Base-by-base conservation (phyloP, 768 basidiomycete species). In the Trametes maxima region DNA sequence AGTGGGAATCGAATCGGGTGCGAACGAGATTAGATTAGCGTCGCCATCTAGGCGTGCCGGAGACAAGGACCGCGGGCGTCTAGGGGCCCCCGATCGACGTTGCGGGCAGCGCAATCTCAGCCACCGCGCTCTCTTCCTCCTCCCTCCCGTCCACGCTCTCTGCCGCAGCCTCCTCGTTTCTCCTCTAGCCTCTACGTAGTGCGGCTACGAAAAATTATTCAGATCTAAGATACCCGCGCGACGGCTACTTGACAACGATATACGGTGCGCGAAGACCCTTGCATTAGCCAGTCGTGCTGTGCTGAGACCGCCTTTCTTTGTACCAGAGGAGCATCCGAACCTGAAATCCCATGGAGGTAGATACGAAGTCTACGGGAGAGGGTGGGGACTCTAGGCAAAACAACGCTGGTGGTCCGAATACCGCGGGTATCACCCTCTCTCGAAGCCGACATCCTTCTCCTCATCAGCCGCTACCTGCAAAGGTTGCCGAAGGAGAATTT, bases 41-140 rank as follows among this genome's bases (percentile, higher is more conserved):
- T 45, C 44, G 45, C 44, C 28, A 36, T 45, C n/a, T 45, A n/a
- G 2, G n/a, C 19, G 25, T 19, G 16, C 12, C 21, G 19, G 35
- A 33, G 24, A 42, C 53, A 50, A 50, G 36, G 36, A 19, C 35
- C 54, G 44, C 33, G 44, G 39, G 56, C 56, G 56, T 48, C 56
- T 57, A 21, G 8, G 19, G 28, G 10, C 24, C 39, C 35, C 19
- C 55, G 56, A 57, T 57, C 56, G 56, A 57, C 56, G 56, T 57
- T 57, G 56, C 56, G 56, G 37, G 56, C 46, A 57, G 57, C 14
- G 47, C 57, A 46, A 58, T 44, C 47, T 58, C 57, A 58, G 57
- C 57, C 57, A 58, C 57, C 48, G 45, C 54, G 21, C 46, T 25
- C 57, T 42, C 54, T 45, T 46, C 35, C 53, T 36, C 42, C 57